These are phyloP conservation scores for Rhododendron mucronatum DNA, from an alignment of 148 eudicot species.

Conservation along the genomic window DNA sequence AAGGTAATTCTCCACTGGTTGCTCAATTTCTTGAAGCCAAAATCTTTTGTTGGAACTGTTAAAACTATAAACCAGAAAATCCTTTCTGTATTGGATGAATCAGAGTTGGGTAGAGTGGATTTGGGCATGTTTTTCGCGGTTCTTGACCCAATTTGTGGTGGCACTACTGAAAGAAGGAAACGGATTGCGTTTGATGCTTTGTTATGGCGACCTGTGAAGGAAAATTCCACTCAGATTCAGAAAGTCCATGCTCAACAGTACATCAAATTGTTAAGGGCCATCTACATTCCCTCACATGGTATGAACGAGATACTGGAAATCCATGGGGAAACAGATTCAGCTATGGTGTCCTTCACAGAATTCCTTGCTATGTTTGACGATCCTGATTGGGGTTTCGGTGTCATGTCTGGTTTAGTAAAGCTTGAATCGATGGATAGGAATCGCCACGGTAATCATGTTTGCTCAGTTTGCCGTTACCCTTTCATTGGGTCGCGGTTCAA, in stretches of 20 bases:
- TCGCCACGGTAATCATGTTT: conserved; percentile 66
- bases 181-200: conserved; percentile 79
- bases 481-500: conserved; percentile 81
- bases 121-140: conserved; percentile 93
- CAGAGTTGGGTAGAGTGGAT: conserved; percentile 76
- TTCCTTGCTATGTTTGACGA: conserved; percentile 85
- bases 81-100: conserved; percentile 70
- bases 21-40: conserved; percentile 35
- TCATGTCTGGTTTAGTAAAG: conserved; percentile 66
- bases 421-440: conserved; percentile 79
- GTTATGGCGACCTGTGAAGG: conserved; percentile 70
- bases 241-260: no score
- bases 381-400: conserved; percentile 84
- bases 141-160: conserved; percentile 80
- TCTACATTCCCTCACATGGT: conserved; percentile 75
- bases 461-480: conserved; percentile 83
- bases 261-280: conserved; percentile 67
- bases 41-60: conserved; percentile 86
- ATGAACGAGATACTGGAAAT: conserved; percentile 77
- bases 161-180: conserved; percentile 67
- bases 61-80: conserved; percentile 85
- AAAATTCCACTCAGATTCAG: no score
- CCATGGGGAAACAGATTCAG: conserved; percentile 64
- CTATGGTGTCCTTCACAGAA: conserved; percentile 59
- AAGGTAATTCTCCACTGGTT: conserved; percentile 45